Evolutionary conservation across 129 eudicot species (phyloP).

Genomic region (Kitagawia praeruptora): DNA sequence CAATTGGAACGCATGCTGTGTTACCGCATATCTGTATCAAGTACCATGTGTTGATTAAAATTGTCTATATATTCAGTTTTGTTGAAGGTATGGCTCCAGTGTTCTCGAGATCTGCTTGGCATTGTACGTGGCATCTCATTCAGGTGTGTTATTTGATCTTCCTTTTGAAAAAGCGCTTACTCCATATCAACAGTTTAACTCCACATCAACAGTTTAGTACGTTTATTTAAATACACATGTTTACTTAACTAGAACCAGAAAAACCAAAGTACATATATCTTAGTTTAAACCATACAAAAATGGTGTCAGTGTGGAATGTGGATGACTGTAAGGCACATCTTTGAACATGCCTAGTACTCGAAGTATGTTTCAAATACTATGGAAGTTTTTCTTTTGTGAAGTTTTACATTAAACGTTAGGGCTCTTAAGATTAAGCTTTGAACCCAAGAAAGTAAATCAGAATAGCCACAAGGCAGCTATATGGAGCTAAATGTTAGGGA

Average conservation of each 20-base stretch:
- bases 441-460: neutral
- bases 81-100: conserved; percentile 99
- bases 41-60: neutral
- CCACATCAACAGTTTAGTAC: neutral
- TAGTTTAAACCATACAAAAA: too few species aligned
- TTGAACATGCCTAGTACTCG: neutral
- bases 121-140: conserved; percentile 93
- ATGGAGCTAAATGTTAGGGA: neutral
- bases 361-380: neutral
- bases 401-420: too few species aligned
- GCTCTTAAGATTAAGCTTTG: neutral
- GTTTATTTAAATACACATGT: neutral
- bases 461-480: neutral
- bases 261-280: too few species aligned
- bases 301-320: neutral
- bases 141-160: conserved; percentile 38
- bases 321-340: neutral
- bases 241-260: too few species aligned
- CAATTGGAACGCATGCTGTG: neutral
- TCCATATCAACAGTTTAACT: neutral
- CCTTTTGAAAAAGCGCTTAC: neutral
- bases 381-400: neutral
- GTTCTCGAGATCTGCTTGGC: conserved; percentile 92
- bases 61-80: conserved; percentile 38
- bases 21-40: neutral